A percentile compares a stretch with the other conserved stretches of the same genome.
phyloP scores from a whole-genome alignment of 2,329 filamentous ascomycete genomes.

The Orbilia oligospora region DNA sequence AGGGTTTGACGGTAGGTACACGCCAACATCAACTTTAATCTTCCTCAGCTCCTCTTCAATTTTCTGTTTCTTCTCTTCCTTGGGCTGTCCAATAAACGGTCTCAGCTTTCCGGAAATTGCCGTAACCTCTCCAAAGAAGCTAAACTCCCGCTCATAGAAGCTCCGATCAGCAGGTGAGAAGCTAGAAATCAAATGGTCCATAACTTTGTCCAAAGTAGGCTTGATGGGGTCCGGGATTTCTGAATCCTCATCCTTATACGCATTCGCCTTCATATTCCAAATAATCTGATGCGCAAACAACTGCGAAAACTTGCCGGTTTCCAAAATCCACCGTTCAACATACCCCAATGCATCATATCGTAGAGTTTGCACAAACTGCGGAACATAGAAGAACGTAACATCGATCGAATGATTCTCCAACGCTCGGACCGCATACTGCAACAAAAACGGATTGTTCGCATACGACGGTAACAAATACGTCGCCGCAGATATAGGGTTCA shows the following conservation, averaged over 20 bases:
- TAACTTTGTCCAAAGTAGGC: slow-evolving; percentile 91
- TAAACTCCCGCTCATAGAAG: slow-evolving; percentile 95
- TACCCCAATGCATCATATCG: slow-evolving; percentile 95
- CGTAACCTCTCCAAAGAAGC: slow-evolving; percentile 98
- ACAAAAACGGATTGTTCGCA: slow-evolving; percentile 88
- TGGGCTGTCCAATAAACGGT: slow-evolving; percentile 89
- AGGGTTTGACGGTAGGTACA: slow-evolving; percentile 96
- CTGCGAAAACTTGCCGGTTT: slow-evolving; percentile 98
- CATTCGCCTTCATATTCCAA: slow-evolving; percentile 99
- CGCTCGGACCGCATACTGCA: slow-evolving; percentile 97
- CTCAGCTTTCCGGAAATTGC: slow-evolving; percentile 95
- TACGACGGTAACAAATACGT: slow-evolving; percentile 94
- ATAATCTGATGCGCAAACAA: slow-evolving; percentile 99
- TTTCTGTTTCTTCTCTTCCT: slow-evolving; percentile 98
- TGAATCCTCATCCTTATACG: slow-evolving; percentile 96
- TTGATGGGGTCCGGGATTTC: slow-evolving; percentile 92
- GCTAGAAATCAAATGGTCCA: slow-evolving; percentile 83
- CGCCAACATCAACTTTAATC: slow-evolving; percentile 95
- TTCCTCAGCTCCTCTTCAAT: slow-evolving; percentile 98
- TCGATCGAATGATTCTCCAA: slow-evolving; percentile 96
- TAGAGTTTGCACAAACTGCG: slow-evolving; percentile 95
- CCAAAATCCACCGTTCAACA: slow-evolving; percentile 94
- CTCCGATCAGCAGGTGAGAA: slow-evolving; percentile 83
- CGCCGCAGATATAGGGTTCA: slow-evolving; percentile 92
- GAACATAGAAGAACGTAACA: slow-evolving; percentile 98